Base-by-base conservation (phyloP, 2,329 filamentous ascomycete species). In the Dothistroma pini region DNA sequence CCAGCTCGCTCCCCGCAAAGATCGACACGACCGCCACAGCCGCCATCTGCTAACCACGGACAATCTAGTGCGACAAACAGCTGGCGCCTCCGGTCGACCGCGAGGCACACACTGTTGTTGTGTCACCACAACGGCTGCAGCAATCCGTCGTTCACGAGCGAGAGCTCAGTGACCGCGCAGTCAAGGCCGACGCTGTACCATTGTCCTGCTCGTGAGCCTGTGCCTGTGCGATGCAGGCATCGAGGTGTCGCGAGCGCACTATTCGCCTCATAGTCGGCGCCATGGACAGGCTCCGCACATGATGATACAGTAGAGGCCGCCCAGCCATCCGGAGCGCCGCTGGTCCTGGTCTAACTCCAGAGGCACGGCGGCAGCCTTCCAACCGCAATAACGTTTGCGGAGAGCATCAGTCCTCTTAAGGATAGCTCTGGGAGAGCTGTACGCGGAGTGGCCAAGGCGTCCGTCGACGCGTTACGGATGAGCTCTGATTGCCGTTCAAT, bases 401-500 rank as follows among this genome's bases (percentile, higher is more conserved):
- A 63, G 63, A 60, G 58, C 63, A 56, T 64, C 62, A 66, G 56
- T 14, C 68, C 62, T 56, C 55, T 65, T 68, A 55, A 52, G 64
- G 68, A 59, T 67, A 70, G 68, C 68, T 69, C 52, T 34, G 50
- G 14, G 53, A 34, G 57, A 61, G 59, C 59, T 68, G 64, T 63
- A 65, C 60, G 61, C 56, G 54, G 59, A 55, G 57, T 34, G 63
- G 56, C 56, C 56, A 61, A 58, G 61, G 58, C 57, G 63, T 48
- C 50, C 58, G 59, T 32, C 55, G 58, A 63, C 59, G 61, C 59
- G 62, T 58, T 49, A 50, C 49, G 47, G 52, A 41, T 48, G 57
- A 58, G 60, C 44, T 60, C 53, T 54, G 59, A 21, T 56, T 48
- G 61, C 57, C 54, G 60, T 56, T 65, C 61, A 54, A 60, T 52